A percentile compares a stretch with the other conserved stretches of the same genome.
Evolutionary conservation across 345 rosid species (phyloP).

Genomic region (Salix caprea): DNA sequence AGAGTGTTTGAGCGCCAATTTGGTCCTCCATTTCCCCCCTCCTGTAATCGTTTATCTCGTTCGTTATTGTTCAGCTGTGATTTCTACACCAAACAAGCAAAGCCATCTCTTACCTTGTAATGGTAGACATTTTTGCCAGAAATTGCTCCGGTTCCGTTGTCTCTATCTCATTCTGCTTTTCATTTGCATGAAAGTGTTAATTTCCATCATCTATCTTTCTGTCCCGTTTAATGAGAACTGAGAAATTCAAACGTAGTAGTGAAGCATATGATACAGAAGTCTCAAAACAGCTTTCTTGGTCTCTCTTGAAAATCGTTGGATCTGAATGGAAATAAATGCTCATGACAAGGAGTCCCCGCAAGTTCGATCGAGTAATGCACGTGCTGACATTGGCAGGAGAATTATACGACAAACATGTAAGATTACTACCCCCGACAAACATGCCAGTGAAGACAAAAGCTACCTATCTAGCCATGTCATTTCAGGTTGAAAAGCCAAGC

Average conservation of each 20-base stretch:
- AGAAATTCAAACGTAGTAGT: neutral
- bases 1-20: constrained; percentile 7
- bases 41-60: neutral
- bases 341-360: neutral
- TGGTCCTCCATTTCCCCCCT: neutral
- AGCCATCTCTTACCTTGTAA: constrained; percentile 13
- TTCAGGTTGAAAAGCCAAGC: no score
- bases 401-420: no score
- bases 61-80: constrained; percentile 2
- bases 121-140: neutral
- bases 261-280: neutral
- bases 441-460: no score
- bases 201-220: neutral
- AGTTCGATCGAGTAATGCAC: no score
- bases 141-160: neutral
- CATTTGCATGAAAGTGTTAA: no score
- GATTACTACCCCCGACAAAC: no score
- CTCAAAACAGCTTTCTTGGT: neutral
- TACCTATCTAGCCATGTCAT: no score
- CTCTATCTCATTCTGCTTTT: neutral
- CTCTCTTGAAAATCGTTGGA: neutral
- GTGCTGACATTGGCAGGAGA: no score
- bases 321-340: neutral
- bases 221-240: neutral
- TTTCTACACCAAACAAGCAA: constrained; percentile 9